Conservation (phyloP, 108 stramenopile species). For the Discostella stelligeroides region DNA sequence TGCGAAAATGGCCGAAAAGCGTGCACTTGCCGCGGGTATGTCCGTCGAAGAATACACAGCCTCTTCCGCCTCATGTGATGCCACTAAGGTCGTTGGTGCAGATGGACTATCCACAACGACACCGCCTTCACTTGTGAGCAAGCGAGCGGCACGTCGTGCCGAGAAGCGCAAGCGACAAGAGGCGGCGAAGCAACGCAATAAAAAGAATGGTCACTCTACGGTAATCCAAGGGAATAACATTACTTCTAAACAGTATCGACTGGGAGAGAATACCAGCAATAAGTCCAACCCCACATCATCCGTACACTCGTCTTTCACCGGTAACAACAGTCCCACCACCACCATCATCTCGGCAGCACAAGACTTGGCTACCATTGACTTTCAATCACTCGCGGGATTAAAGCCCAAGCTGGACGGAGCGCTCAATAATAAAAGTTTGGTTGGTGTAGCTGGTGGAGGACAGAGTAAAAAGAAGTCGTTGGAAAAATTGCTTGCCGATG, state of each 20-base stretch:
- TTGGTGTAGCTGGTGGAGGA: conserved; percentile 25
- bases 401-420: conserved; percentile 45
- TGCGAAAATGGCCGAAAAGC: conserved; percentile 77
- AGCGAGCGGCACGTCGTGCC: conserved; percentile 84
- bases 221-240: conserved; percentile 25
- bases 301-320: too few relatives aligned
- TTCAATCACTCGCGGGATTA: conserved; percentile 77
- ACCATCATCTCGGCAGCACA: conserved; percentile 40
- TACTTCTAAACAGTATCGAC: neutral
- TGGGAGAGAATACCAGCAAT: conserved; percentile 44
- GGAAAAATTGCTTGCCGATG: conserved; percentile 83
- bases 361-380: conserved; percentile 80
- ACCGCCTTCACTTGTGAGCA: conserved; percentile 68
- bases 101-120: neutral
- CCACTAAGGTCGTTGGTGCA: neutral
- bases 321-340: neutral
- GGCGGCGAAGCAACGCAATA: conserved; percentile 62
- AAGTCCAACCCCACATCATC: conserved; percentile 17
- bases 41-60: conserved; percentile 4
- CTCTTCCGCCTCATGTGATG: conserved; percentile 11
- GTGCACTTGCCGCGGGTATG: conserved; percentile 24
- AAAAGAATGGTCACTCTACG: conserved; percentile 42
- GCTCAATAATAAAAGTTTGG: conserved; percentile 71
- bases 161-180: conserved; percentile 77
- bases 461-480: conserved; percentile 78